Base-by-base conservation (phyloP, 2,329 filamentous ascomycete species). In the Septoria linicola region DNA sequence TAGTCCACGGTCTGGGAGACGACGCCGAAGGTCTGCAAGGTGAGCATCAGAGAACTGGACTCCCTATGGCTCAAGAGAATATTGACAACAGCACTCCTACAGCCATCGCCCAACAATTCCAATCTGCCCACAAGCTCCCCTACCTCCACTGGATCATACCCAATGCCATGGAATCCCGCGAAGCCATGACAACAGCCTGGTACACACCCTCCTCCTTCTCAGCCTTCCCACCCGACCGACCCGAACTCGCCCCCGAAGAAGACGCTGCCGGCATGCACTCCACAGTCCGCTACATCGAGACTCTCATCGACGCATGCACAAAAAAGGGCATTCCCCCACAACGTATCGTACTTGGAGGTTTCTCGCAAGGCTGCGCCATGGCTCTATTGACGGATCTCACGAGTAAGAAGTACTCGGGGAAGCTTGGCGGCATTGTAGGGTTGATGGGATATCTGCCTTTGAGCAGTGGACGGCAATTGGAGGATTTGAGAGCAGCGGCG, bases 131-230 rank as follows among this genome's bases (percentile, higher is more conserved):
- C 53, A 79, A 78, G 62, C 68, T 79, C 4, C 70, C 74, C 0
- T 69, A 77, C 59, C 63, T 78, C 57, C 67, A 70, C 41, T 79
- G 76, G 76, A 65, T 78, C 34, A 69, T 80, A 21, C 76, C 78
- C 11, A 78, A 76, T 48, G 76, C 77, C 2, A 66, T 69, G 35
- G 68, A 74, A 32, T 73, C 77, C 58, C 71, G 67, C 49, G 73
- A 77, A 39, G 66, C 74, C 7, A 45, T 51, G 49, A 64, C 71
- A 19, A 74, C 69, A 52, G 77, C 73, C 16, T 79, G 74, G 76
- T 77, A 70, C 63, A 67, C 65, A 16, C 76, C 71, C 1, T 72
- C 68, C 11, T 58, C 55, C 14, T 63, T 66, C 39, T 73, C 56
- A 67, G 63, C 71, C 34, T 55, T 55, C 17, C 72, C 70, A 45